Evolutionary conservation across 106 monocot species (phyloP).

Genomic region (Allium sativum): DNA sequence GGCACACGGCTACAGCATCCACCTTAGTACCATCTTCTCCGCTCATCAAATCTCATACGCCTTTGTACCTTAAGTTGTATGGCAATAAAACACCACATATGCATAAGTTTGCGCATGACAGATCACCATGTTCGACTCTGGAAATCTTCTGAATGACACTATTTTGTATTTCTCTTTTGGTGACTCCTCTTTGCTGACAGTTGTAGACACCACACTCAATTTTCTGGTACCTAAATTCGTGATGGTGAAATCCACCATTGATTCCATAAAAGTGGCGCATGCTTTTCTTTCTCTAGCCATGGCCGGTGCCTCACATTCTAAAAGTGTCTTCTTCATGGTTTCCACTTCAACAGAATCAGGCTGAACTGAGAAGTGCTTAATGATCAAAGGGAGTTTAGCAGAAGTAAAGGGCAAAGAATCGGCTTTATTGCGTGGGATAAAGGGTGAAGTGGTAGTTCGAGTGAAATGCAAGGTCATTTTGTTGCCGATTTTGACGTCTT

Average conservation of each 20-base stretch:
- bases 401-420: constrained; percentile 53
- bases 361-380: constrained; percentile 23
- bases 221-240: constrained; percentile 15
- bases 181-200: neutral
- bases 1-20: constrained; percentile 49
- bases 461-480: constrained; percentile 38
- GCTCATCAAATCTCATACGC: constrained; percentile 27
- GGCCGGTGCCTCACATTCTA: constrained; percentile 32
- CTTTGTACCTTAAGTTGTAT: constrained; percentile 11
- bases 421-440: constrained; percentile 25
- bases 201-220: neutral
- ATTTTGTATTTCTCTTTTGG: constrained; percentile 23
- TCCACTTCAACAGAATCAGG: constrained; percentile 22
- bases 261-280: constrained; percentile 72
- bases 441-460: constrained; percentile 1
- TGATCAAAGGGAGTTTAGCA: constrained; percentile 26
- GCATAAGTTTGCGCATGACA: constrained; percentile 45
- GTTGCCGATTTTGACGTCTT: constrained; percentile 27
- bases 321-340: constrained; percentile 23
- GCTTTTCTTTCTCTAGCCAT: constrained; percentile 21
- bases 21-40: constrained; percentile 36
- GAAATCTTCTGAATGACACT: neutral
- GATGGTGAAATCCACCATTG: constrained; percentile 66
- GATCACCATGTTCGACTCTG: constrained; percentile 16
- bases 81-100: constrained; percentile 65